These are phyloP conservation scores for Kodamaea restingae DNA, from an alignment of 805 yeast species.

Conservation along the genomic window DNA sequence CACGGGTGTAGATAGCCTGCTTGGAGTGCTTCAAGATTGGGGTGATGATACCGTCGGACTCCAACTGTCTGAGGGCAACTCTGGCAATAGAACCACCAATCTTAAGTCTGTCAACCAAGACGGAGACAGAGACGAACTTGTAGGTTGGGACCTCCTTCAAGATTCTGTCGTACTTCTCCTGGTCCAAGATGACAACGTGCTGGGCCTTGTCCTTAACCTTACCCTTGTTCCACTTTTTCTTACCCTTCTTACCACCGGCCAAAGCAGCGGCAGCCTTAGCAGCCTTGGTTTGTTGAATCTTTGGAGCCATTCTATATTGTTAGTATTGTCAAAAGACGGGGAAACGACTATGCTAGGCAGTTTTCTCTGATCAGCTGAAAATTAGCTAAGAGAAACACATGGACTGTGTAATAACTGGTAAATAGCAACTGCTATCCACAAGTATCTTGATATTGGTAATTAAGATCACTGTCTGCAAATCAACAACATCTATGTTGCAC, in stretches of 20 bases:
- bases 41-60: conserved; percentile 90
- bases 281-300: conserved; percentile 98
- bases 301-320: conserved; percentile 84
- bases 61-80: conserved; percentile 94
- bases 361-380: too few relatives aligned
- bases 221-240: conserved; percentile 99
- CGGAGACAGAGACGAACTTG: conserved; percentile 97
- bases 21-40: conserved; percentile 92
- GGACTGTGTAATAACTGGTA: too few relatives aligned
- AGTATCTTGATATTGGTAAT: too few relatives aligned
- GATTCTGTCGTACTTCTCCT: conserved; percentile 98
- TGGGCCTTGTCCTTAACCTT: conserved; percentile 99
- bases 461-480: too few relatives aligned
- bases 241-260: conserved; percentile 99
- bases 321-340: conserved; percentile 29
- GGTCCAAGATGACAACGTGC: conserved; percentile 95
- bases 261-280: conserved; percentile 99
- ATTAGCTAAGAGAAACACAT: too few relatives aligned
- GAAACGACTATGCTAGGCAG: too few relatives aligned
- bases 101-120: conserved; percentile 98
- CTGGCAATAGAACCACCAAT: conserved; percentile 99
- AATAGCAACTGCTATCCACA: not conserved
- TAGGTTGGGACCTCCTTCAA: conserved; percentile 98
- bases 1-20: conserved; percentile 93
- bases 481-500: too few relatives aligned